These are phyloP conservation scores for Silene coronaria DNA, from an alignment of 179 eudicot genomes.

Conservation along the genomic window DNA sequence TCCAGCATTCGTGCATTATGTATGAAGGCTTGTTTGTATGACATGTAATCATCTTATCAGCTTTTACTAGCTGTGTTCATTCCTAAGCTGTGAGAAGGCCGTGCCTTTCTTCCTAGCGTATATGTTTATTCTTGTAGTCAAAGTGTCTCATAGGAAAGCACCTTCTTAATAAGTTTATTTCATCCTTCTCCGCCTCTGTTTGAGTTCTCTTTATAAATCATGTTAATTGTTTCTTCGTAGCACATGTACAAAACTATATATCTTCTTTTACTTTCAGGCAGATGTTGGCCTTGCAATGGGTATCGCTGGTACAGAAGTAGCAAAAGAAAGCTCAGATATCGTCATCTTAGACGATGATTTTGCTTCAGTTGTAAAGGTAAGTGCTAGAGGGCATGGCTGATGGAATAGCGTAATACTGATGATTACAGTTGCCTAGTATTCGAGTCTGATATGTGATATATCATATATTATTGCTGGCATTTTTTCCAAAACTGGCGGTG, in stretches of 20 bases:
- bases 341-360: conserved; percentile 86
- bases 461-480: background rate
- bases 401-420: background rate
- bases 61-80: background rate
- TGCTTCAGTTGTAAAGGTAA: conserved; percentile 84
- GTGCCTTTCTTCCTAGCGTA: background rate
- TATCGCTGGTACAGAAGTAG: conserved; percentile 82
- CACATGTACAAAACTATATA: background rate
- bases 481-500: background rate
- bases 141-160: background rate
- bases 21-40: background rate
- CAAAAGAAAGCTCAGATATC: conserved; percentile 90
- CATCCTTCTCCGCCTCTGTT: background rate
- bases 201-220: background rate
- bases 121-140: background rate
- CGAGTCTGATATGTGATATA: background rate
- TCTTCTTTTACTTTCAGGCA: conserved; percentile 41
- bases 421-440: background rate
- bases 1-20: background rate
- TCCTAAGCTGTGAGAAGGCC: background rate
- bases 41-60: background rate
- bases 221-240: background rate
- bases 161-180: background rate
- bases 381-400: conserved; percentile 3
- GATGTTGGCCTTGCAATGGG: conserved; percentile 98